A percentile compares a stretch with the other conserved stretches of the same genome.
These are phyloP conservation scores for Hepatocystis sp. DNA, from an alignment of 169 alveolate species.

Conservation along the genomic window DNA sequence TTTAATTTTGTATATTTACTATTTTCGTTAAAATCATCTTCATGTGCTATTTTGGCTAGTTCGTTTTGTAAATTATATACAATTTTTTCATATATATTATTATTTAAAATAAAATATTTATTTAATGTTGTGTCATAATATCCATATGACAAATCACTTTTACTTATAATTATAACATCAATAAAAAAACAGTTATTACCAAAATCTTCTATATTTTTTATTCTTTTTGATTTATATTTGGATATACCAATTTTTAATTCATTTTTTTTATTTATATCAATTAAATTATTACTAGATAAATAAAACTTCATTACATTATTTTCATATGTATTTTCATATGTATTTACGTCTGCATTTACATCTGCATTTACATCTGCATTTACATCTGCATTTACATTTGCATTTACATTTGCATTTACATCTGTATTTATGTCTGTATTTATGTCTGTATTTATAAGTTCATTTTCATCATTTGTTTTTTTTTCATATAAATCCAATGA, in stretches of 20 bases:
- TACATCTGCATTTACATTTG: too few relatives aligned
- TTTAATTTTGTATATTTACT: conserved; percentile 23
- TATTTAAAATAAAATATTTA: conserved; percentile 25
- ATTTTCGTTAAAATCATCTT: conserved; percentile 43
- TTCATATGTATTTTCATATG: background rate
- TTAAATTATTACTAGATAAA: conserved; percentile 53
- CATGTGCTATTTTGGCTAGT: conserved; percentile 32
- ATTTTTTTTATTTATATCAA: conserved; percentile 36
- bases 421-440: too few relatives aligned
- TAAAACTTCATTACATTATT: background rate
- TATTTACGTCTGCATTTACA: too few relatives aligned
- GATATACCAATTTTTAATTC: conserved; percentile 38
- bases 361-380: too few relatives aligned
- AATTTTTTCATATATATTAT: conserved; percentile 43
- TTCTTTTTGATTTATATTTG: conserved; percentile 68
- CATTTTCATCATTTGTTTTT: conserved; percentile 11
- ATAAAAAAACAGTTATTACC: conserved; percentile 49
- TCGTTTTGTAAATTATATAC: conserved; percentile 52
- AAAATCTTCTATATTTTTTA: conserved; percentile 30
- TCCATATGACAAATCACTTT: conserved; percentile 74
- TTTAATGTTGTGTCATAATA: conserved; percentile 30
- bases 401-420: too few relatives aligned
- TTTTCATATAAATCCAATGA: conserved; percentile 33
- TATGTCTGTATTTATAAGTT: conserved; percentile 14
- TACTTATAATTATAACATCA: conserved; percentile 68